Evolutionary conservation across 1,284 basidiomycete genomes (phyloP).

Genomic region (Sphagnurus paluster): DNA sequence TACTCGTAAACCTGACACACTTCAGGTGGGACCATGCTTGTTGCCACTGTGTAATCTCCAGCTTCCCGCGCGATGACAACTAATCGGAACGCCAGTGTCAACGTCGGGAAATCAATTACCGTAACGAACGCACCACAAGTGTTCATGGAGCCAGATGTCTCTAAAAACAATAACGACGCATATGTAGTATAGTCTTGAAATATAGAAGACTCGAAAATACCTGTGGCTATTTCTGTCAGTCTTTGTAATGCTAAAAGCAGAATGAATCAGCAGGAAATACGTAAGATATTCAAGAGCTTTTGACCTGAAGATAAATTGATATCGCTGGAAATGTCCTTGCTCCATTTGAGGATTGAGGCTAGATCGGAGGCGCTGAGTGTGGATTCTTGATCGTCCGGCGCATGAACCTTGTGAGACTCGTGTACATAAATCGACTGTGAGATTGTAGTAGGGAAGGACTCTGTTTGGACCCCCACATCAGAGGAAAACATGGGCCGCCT

Average conservation of each 20-base stretch:
- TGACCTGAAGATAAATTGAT: slow-evolving; percentile 63
- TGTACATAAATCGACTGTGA: slow-evolving; percentile 30
- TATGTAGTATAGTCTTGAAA: slow-evolving; percentile 2
- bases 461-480: slow-evolving; percentile 65
- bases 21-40: slow-evolving; percentile 59
- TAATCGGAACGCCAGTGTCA: slow-evolving; percentile 17
- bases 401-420: slow-evolving; percentile 34
- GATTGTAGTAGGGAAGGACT: slow-evolving; percentile 41
- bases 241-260: slow-evolving; percentile 51
- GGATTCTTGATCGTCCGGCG: slow-evolving; percentile 52
- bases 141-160: slow-evolving; percentile 63
- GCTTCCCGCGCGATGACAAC: slow-evolving; percentile 67
- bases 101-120: background rate
- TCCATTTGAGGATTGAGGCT: slow-evolving; percentile 66
- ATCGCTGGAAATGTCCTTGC: slow-evolving; percentile 70
- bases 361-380: slow-evolving; percentile 57
- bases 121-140: slow-evolving; percentile 48
- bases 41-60: slow-evolving; percentile 68
- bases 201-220: slow-evolving; percentile 28
- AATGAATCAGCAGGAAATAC: slow-evolving; percentile 3
- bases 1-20: slow-evolving; percentile 71
- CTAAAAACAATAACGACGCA: slow-evolving; percentile 38
- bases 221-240: slow-evolving; percentile 68
- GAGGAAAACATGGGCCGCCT: slow-evolving; percentile 57
- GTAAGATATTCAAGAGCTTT: slow-evolving; percentile 1